Evolutionary conservation across 169 alveolate genomes (phyloP), one percentile per base, ranked within the genome.

Genomic region (Theileria annulata): DNA sequence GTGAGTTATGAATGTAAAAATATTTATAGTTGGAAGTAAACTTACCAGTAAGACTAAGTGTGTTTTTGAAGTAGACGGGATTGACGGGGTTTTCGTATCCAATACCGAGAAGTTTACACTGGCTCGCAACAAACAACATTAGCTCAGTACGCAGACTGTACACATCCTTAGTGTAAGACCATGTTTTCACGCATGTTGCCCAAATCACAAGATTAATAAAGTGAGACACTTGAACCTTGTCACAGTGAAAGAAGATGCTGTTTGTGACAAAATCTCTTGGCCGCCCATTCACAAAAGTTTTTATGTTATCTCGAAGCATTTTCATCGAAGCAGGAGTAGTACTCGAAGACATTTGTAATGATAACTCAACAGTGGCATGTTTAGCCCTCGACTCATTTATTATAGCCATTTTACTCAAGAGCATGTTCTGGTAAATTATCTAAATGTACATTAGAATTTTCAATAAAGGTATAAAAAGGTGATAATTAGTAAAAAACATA

Each of bases 291-390:
- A 93, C 95, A 73, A 80, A 87, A 64, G 76, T 87, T 74, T 88
- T 88, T 56, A 93, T 75, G 80, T 91, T 87, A 69, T 92, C 90
- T 35, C 86, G 79, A 58, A 93, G 64, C 77, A 88, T 91, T 84
- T 93, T 93, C 59, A 92, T 86, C 3, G 93, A 94, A 30, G 93
- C 88, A 33, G 95, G 92, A 33, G 95, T 93, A n/a, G 95, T 92
- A 71, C 76, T 69, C 66, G 91, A 88, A 35, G 92, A 88, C 56
- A 93, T 88, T 31, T 88, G 72, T 31, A 93, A 73, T 28, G 71
- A 58, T 30, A 93, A 63, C 51, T 90, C 91, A 5, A 76, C 80
- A 37, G 88, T 78, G n/a, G 96, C 95, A 76, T 91, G 92, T 35
- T 86, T 63, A 17, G 96, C 92, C 17, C 96, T 69, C 19, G 94